Evolutionary conservation across 1,284 basidiomycete genomes (phyloP).

Genomic region (Singerocomus inundabilis): DNA sequence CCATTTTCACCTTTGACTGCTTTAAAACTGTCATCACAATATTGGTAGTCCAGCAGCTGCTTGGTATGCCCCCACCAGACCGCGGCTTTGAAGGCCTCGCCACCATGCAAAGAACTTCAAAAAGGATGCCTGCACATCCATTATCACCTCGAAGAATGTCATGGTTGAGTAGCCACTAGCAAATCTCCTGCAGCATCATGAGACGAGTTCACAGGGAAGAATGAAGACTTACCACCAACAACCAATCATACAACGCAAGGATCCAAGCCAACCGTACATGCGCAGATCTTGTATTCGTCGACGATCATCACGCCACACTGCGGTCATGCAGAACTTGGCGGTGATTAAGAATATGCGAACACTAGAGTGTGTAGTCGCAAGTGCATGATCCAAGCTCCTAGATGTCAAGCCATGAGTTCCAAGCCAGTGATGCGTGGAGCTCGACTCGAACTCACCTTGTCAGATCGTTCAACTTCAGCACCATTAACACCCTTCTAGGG

Average conservation of each 20-base stretch:
- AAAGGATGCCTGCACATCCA: constrained; percentile 67
- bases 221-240: constrained; percentile 60
- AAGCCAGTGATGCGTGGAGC: not conserved
- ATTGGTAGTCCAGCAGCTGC: constrained; percentile 62
- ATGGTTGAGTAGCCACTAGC: constrained; percentile 52
- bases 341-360: constrained; percentile 90
- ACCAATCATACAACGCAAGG: constrained; percentile 54
- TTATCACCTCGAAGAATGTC: constrained; percentile 52
- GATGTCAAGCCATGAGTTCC: not conserved
- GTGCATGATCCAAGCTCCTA: constrained; percentile 69
- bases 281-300: constrained; percentile 51
- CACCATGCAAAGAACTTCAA: constrained; percentile 69
- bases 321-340: constrained; percentile 84
- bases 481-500: constrained; percentile 84
- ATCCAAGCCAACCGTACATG: constrained; percentile 42
- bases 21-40: constrained; percentile 28
- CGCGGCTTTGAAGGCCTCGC: constrained; percentile 53
- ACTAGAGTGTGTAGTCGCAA: constrained; percentile 74
- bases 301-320: constrained; percentile 84
- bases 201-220: constrained; percentile 3
- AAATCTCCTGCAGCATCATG: constrained; percentile 50
- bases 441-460: constrained; percentile 53
- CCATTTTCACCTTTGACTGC: not conserved
- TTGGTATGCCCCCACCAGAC: constrained; percentile 61
- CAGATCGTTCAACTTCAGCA: constrained; percentile 82